Percentiles rank a stretch among this genome's conserved stretches.
Conservation (phyloP, 148 eudicot genomes). For the Drosera capensis region DNA sequence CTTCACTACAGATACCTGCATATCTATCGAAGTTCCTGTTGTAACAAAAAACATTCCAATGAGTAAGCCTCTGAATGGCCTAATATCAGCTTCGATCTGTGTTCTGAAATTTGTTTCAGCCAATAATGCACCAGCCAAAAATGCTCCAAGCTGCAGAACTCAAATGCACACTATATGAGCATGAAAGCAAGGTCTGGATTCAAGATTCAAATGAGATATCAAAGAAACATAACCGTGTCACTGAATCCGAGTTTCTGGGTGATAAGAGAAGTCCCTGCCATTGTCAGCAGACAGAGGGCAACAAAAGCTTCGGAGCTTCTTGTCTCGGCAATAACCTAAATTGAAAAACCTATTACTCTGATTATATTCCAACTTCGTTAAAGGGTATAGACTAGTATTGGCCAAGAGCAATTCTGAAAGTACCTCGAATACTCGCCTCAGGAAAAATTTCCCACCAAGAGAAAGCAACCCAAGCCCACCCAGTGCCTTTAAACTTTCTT, state of each 20-base stretch:
- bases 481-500: conserved; percentile 83
- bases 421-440: conserved; percentile 92
- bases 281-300: conserved; percentile 91
- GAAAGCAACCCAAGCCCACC: conserved; percentile 84
- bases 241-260: conserved; percentile 98
- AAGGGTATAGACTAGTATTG: no score
- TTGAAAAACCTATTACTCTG: conserved; percentile 16
- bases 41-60: conserved; percentile 94
- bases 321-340: conserved; percentile 90
- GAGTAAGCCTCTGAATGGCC: conserved; percentile 96
- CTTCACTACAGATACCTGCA: conserved; percentile 35
- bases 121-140: conserved; percentile 87
- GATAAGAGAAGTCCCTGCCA: conserved; percentile 88
- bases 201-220: conserved; percentile 1
- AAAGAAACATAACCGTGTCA: conserved; percentile 67
- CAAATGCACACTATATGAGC: neutral
- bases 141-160: conserved; percentile 82
- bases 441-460: conserved; percentile 67
- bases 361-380: no score
- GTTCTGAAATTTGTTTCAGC: conserved; percentile 98
- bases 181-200: neutral
- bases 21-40: conserved; percentile 95
- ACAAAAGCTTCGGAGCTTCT: conserved; percentile 99
- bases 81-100: conserved; percentile 96
- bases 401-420: conserved; percentile 1